phyloP scores from a whole-genome alignment of 2,329 filamentous ascomycete genomes.

The Juglanconis sp. region DNA sequence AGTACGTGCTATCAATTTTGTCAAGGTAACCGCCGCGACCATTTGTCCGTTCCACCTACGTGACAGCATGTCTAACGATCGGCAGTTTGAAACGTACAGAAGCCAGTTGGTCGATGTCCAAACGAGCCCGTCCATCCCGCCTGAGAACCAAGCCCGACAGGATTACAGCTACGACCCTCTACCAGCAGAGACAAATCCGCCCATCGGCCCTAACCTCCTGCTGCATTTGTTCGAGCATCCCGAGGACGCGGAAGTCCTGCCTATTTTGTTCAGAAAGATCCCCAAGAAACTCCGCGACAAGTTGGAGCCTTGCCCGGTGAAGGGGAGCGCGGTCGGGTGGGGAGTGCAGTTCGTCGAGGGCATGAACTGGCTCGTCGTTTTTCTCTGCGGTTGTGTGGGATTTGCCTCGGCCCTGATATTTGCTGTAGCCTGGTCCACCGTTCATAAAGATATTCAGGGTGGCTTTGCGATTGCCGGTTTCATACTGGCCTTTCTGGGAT shows the following conservation, averaged over 20 bases:
- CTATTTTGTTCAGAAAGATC: conserved; percentile 22
- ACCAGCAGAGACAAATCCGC: conserved; percentile 23
- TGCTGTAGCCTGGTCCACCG: conserved; percentile 22
- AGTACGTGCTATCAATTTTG: conserved; percentile 1
- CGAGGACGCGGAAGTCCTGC: conserved; percentile 21
- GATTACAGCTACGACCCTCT: conserved; percentile 26
- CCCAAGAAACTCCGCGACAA: conserved; percentile 26
- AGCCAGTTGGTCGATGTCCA: conserved; percentile 11
- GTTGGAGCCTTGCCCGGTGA: conserved; percentile 22
- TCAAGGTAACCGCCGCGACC: background rate
- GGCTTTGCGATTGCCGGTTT: conserved; percentile 27
- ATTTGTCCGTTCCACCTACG: background rate
- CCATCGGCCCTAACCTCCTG: conserved; percentile 25
- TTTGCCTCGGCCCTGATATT: conserved; percentile 21
- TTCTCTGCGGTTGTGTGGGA: conserved; percentile 19
- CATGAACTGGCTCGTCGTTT: conserved; percentile 22
- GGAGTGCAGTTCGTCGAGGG: conserved; percentile 27
- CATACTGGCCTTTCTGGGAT: conserved; percentile 24
- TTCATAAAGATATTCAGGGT: conserved; percentile 24
- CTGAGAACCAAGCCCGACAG: conserved; percentile 1
- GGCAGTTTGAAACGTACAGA: conserved; percentile 6
- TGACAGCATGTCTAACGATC: background rate
- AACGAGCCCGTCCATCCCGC: background rate
- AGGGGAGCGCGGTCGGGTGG: conserved; percentile 26
- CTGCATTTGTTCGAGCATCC: conserved; percentile 28